Evolutionary conservation across 345 rosid genomes (phyloP).

Genomic region (Raphanus sativus): DNA sequence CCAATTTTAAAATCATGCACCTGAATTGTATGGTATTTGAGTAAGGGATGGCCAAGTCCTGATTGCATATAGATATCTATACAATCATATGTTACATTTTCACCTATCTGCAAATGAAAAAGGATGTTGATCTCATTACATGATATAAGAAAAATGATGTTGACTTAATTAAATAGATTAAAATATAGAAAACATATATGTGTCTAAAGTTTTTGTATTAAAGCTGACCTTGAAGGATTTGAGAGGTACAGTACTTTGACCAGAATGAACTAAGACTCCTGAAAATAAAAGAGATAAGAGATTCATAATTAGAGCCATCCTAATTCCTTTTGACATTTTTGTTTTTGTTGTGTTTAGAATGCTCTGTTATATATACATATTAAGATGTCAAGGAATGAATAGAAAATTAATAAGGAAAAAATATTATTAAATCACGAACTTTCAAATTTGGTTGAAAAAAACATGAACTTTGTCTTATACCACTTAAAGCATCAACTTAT

Average conservation of each 20-base stretch:
- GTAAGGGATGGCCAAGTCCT: constrained; percentile 19
- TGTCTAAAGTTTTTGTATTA: neutral
- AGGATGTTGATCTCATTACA: neutral
- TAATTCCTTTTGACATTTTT: neutral
- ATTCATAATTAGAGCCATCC: constrained; percentile 2
- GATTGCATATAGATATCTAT: constrained; percentile 26
- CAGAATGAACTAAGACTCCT: neutral
- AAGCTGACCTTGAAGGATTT: constrained; percentile 13
- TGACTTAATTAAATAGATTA: neutral
- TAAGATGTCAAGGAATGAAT: neutral
- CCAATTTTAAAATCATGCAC: neutral
- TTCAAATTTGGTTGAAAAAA: too few relatives aligned
- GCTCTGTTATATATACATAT: neutral
- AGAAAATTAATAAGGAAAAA: neutral
- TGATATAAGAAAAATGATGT: neutral
- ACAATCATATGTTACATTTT: constrained; percentile 25
- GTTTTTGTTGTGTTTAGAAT: neutral
- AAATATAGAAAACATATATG: neutral
- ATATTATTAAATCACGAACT: too few relatives aligned
- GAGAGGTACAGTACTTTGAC: neutral
- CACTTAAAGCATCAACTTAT: too few relatives aligned
- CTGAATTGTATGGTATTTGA: constrained; percentile 19
- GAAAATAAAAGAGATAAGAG: neutral
- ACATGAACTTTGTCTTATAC: too few relatives aligned
- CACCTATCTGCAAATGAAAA: constrained; percentile 6